Conservation (phyloP, 129 eudicot genomes). For the Logfia minima region DNA sequence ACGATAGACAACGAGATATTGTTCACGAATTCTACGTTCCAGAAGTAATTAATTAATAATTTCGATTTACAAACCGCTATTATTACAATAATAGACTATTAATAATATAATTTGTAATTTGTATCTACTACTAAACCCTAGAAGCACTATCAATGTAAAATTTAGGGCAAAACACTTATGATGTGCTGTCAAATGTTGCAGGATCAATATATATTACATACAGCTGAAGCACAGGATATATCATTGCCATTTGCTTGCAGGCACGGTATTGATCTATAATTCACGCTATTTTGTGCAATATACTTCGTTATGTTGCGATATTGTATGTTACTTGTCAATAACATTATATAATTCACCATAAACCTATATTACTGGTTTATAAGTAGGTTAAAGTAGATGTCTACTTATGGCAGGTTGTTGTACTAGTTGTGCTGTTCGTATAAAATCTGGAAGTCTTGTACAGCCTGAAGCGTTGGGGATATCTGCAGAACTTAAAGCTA, state of each 20-base stretch:
- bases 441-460: slow-evolving; percentile 87
- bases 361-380: neutral
- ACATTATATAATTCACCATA: neutral
- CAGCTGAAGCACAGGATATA: slow-evolving; percentile 86
- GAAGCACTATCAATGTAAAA: neutral
- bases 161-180: neutral
- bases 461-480: slow-evolving; percentile 99
- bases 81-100: neutral
- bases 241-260: slow-evolving; percentile 95
- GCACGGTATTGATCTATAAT: slow-evolving; percentile 71
- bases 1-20: slow-evolving; percentile 74
- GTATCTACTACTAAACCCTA: neutral
- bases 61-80: neutral
- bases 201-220: slow-evolving; percentile 93
- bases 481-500: slow-evolving; percentile 86
- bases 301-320: neutral
- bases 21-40: slow-evolving; percentile 88
- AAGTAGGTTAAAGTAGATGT: neutral
- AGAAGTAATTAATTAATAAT: slow-evolving; percentile 47
- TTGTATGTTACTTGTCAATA: neutral
- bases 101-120: neutral
- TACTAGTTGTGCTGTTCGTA: slow-evolving; percentile 98
- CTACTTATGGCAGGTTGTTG: slow-evolving; percentile 73
- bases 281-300: slow-evolving; percentile 1
- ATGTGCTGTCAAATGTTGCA: slow-evolving; percentile 34